Base-by-base conservation (phyloP, 2,329 filamentous ascomycete genomes). In the Colletotrichum godetiae region DNA sequence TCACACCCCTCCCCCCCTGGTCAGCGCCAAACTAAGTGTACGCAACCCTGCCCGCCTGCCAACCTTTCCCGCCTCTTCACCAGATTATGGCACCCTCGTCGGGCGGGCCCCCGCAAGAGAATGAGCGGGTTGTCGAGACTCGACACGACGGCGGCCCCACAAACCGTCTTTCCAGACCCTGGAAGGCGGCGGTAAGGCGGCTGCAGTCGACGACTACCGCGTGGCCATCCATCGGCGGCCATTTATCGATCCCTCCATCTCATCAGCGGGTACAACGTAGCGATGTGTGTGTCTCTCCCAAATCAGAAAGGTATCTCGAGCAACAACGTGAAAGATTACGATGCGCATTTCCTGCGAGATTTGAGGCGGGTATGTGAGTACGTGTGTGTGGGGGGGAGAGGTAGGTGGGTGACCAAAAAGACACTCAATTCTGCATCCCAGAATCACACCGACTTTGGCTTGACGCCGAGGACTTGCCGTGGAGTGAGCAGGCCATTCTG, bases 191-290 rank as follows among this genome's bases (percentile, higher is more conserved):
- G 71, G 71, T 71, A 73, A 66, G 71, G 71, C 71, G 71, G 71
- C 71, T 73, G 71, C 71, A 73, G 67, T 66, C 61, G 49, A 73
- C 71, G 71, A 73, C 71, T 73, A 73, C 71, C 71, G 71, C 71
- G 67, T 73, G 71, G 71, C 61, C 49, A 52, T 61, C 60, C 56
- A 73, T 64, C 61, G 35, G 61, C 67, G 46, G 55, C 60, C 70
- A 66, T 73, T 22, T 35, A 70, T 73, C 46, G 70, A 70, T 69
- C 53, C 60, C 42, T 49, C 62, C 52, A 42, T 57, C 62, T 57
- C 52, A 65, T 31, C 60, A 71, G 71, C 60, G 67, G 71, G 62
- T 49, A 66, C 37, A 42, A 42, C 37, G 13, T 5, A 42, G 59
- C 52, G 33, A 64, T 69, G 42, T 53, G 29, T 63, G 12, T 60